A percentile compares a stretch with the other conserved stretches of the same genome.
Conservation (phyloP, 139 green algal species). For the Picochlorum sp. region DNA sequence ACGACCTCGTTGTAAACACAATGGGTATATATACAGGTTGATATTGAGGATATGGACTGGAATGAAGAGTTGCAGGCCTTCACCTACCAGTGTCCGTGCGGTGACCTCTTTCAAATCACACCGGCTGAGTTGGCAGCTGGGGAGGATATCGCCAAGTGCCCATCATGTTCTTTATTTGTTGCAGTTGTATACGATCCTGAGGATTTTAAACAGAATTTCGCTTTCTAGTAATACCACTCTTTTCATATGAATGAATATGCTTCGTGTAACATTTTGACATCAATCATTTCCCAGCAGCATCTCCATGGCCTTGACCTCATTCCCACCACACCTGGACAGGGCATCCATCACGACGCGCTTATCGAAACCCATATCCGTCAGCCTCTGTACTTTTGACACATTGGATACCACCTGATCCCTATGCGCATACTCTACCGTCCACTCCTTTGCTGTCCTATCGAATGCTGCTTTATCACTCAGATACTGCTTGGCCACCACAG, state of each 20-base stretch:
- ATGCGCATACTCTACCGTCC: conserved; percentile 41
- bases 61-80: conserved; percentile 79
- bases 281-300: conserved; percentile 38
- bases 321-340: conserved; percentile 41
- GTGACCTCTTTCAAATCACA: conserved; percentile 94
- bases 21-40: conserved; percentile 70
- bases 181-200: conserved; percentile 89
- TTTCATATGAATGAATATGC: too few relatives aligned
- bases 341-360: conserved; percentile 36
- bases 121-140: conserved; percentile 54
- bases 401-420: conserved; percentile 18
- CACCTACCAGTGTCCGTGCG: conserved; percentile 90
- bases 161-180: conserved; percentile 88
- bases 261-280: too few relatives aligned
- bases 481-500: conserved; percentile 90
- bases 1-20: too few relatives aligned
- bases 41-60: conserved; percentile 98
- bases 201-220: conserved; percentile 11
- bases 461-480: conserved; percentile 52
- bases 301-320: conserved; percentile 74
- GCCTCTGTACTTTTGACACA: conserved; percentile 35
- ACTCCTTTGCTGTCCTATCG: conserved; percentile 51
- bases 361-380: conserved; percentile 81
- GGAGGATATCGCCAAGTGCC: conserved; percentile 92
- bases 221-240: neutral